Evolutionary conservation across 2,329 filamentous ascomycete genomes (phyloP).

Genomic region (Bipolaris sorokiniana): DNA sequence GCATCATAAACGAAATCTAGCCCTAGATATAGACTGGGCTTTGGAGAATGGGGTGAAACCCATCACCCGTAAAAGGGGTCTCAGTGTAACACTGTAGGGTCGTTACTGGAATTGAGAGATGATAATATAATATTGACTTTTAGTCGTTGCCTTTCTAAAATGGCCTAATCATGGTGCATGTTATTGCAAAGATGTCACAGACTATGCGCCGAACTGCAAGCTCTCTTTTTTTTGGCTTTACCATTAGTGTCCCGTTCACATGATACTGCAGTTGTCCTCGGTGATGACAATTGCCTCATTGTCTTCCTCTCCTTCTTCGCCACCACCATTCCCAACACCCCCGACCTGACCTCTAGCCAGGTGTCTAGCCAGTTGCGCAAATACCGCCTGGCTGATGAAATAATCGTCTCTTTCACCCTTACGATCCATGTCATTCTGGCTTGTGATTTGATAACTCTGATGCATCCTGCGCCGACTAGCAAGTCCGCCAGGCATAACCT

Average conservation of each 20-base stretch:
- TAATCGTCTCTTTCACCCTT: slow-evolving; percentile 64
- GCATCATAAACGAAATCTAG: slow-evolving; percentile 49
- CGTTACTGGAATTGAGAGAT: neutral
- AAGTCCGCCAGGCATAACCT: slow-evolving; percentile 55
- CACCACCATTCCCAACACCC: slow-evolving; percentile 19
- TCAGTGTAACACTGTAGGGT: neutral
- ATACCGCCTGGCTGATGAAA: slow-evolving; percentile 56
- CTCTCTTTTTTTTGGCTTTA: neutral
- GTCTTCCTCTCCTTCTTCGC: slow-evolving; percentile 30
- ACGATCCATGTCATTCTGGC: slow-evolving; percentile 66
- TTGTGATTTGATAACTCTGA: slow-evolving; percentile 65
- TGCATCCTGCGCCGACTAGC: slow-evolving; percentile 65
- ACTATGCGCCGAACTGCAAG: neutral
- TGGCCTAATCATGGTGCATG: neutral
- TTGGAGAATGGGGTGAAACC: slow-evolving; percentile 4
- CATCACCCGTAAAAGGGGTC: neutral
- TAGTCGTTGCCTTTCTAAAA: neutral
- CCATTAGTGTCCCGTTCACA: slow-evolving; percentile 20
- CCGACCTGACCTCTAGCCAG: slow-evolving; percentile 34
- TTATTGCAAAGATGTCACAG: neutral
- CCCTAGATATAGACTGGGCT: neutral
- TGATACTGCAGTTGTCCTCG: slow-evolving; percentile 41
- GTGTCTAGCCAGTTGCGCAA: slow-evolving; percentile 47
- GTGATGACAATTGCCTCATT: slow-evolving; percentile 35
- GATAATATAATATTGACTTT: neutral